Evolutionary conservation across 1,139 yeast genomes (phyloP), one percentile per base, ranked within the genome.

Genomic region (Diutina mesorugosa): DNA sequence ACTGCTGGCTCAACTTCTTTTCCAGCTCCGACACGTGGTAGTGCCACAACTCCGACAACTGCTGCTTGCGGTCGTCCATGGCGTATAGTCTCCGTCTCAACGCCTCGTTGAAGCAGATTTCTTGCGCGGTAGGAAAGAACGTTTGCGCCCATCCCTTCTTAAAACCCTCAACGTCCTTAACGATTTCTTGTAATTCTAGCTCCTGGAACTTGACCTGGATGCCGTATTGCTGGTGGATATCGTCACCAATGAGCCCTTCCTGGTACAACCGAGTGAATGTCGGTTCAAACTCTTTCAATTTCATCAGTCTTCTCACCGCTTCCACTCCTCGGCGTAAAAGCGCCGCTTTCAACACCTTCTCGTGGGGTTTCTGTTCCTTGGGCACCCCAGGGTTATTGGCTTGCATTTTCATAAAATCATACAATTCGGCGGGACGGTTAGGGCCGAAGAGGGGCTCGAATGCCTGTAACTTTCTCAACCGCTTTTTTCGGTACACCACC

Each of bases 51-150:
- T 72, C 71, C 47, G 77, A 65, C 60, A 82, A 73, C 28, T 72
- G 72, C 57, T 74, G 71, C 55, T 76, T 73, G 64, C 90, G 78
- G 46, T 72, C 77, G 21, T 79, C 83, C 64, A 87, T 78, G n/a
- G 90, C 80, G 47, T 71, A 70, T 58, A 90, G 74, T 65, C 97
- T 83, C 73, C 95, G 81, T 71, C 95, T 81, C 58, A 93, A 76
- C 0, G 97, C 97, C 69, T 88, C 95, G 67, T 91, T 91, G 70
- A 90, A 88, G 61, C 96, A 89, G 55, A 93, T 85, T 66, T 93
- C 98, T 65, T 87, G 93, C 45, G 93, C 88, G 21, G 87, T 81
- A 12, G 87, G 86, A 67, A 90, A 87, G 64, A 90, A 81, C 56
- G 79, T 72, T 62, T 81, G 86, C 7, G 85, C 81, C 97, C 97